Conservation (phyloP, 805 yeast genomes). For the Zygoascus bituminiphila region DNA sequence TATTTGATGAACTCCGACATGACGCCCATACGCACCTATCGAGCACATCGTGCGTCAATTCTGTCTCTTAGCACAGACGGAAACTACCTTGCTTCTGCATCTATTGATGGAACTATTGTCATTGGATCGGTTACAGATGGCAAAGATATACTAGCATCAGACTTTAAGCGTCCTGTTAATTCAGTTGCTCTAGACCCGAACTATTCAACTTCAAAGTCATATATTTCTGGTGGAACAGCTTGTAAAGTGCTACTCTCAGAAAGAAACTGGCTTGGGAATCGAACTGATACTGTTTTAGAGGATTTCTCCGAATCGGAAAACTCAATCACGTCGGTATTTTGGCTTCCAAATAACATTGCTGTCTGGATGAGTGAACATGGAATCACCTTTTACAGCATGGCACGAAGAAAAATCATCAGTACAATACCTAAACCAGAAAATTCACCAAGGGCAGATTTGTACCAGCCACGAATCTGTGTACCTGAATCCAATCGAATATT, state of each 20-base stretch:
- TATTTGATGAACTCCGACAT: constrained; percentile 59
- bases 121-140: constrained; percentile 61
- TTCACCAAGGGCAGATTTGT: constrained; percentile 61
- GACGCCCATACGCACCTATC: constrained; percentile 56
- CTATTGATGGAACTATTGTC: constrained; percentile 90
- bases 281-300: constrained; percentile 59
- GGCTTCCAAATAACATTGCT: constrained; percentile 50
- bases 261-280: constrained; percentile 79
- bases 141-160: constrained; percentile 60
- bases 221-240: constrained; percentile 83
- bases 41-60: constrained; percentile 82
- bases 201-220: constrained; percentile 53
- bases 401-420: constrained; percentile 41
- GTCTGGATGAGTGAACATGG: constrained; percentile 85
- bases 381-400: constrained; percentile 54
- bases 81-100: constrained; percentile 69
- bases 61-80: constrained; percentile 69
- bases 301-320: constrained; percentile 37
- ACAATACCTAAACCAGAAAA: constrained; percentile 50
- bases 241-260: constrained; percentile 72
- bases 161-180: constrained; percentile 82
- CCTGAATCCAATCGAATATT: constrained; percentile 59
- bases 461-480: constrained; percentile 68
- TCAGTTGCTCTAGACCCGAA: constrained; percentile 73
- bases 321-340: constrained; percentile 51